Evolutionary conservation across 192 early-diverging fungal genomes (phyloP).

Genomic region (Podila horticola): DNA sequence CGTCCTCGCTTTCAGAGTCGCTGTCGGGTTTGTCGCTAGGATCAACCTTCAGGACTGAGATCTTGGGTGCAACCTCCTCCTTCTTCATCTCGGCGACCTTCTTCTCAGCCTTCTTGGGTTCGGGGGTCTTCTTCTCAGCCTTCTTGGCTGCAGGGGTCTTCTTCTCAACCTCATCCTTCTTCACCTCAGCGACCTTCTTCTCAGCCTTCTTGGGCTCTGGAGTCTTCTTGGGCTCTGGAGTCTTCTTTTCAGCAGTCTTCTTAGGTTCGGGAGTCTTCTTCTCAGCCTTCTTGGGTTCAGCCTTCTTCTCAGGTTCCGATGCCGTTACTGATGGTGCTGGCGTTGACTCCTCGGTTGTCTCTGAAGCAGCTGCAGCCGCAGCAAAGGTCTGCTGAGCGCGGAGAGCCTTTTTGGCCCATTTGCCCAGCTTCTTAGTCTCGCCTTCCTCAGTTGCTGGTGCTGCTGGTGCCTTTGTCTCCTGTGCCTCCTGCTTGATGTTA

Average conservation of each 20-base stretch:
- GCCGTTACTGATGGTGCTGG: neutral
- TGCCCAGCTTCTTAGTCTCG: constrained; percentile 37
- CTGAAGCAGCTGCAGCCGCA: neutral
- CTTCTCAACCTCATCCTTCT: neutral
- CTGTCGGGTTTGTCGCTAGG: constrained; percentile 19
- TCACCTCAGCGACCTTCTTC: neutral
- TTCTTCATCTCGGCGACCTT: neutral
- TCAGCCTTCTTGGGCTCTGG: neutral
- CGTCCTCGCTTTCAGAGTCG: constrained; percentile 17
- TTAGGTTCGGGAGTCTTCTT: neutral
- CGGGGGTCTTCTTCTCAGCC: neutral
- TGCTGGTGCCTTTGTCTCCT: neutral
- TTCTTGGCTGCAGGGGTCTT: constrained; percentile 1
- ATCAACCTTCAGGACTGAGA: constrained; percentile 30
- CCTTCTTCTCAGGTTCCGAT: too few species aligned
- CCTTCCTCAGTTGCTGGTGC: neutral
- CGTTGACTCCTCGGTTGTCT: neutral
- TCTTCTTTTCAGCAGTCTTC: neutral
- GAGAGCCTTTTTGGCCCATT: constrained; percentile 46
- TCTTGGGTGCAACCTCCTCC: constrained; percentile 15
- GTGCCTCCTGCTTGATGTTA: neutral
- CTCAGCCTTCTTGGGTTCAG: constrained; percentile 2
- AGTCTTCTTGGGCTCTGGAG: neutral
- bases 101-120: constrained; percentile 4
- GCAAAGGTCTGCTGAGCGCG: constrained; percentile 23